These are phyloP conservation scores for Saccharomycopsis olivae DNA, from an alignment of 805 yeast species.

Conservation along the genomic window DNA sequence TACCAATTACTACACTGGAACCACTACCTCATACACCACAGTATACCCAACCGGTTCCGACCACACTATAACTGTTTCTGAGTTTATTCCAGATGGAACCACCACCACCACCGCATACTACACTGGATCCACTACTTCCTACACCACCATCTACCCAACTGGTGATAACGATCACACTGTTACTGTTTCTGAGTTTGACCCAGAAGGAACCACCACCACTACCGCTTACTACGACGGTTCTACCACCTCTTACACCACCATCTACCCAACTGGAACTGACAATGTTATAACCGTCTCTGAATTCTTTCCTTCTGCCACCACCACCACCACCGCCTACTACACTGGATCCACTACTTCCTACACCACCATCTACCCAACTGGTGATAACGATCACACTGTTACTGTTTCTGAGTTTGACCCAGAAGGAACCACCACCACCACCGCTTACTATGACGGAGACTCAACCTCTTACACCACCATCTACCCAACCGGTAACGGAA, in stretches of 20 bases:
- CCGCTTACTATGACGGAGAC: neutral
- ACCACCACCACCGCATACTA: slow-evolving; percentile 1
- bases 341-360: too few species aligned
- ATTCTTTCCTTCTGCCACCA: too few species aligned
- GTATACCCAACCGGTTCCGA: neutral
- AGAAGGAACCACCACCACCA: too few species aligned
- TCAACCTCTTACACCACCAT: neutral
- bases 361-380: too few species aligned
- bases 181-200: slow-evolving; percentile 5
- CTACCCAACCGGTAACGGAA: neutral
- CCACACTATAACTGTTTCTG: slow-evolving; percentile 1
- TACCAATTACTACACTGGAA: slow-evolving; percentile 1
- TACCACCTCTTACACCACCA: too few species aligned
- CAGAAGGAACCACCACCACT: slow-evolving; percentile 6
- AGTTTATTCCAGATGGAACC: slow-evolving; percentile 2
- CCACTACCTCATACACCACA: slow-evolving; percentile 1
- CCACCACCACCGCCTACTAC: too few species aligned
- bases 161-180: slow-evolving; percentile 2
- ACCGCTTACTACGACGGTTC: slow-evolving; percentile 2
- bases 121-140: neutral
- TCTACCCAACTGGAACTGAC: neutral
- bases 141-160: neutral
- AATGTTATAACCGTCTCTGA: too few species aligned
- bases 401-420: too few species aligned
- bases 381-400: too few species aligned